Conservation (phyloP, 2,329 filamentous ascomycete species). For the Penicillium capsulatum region DNA sequence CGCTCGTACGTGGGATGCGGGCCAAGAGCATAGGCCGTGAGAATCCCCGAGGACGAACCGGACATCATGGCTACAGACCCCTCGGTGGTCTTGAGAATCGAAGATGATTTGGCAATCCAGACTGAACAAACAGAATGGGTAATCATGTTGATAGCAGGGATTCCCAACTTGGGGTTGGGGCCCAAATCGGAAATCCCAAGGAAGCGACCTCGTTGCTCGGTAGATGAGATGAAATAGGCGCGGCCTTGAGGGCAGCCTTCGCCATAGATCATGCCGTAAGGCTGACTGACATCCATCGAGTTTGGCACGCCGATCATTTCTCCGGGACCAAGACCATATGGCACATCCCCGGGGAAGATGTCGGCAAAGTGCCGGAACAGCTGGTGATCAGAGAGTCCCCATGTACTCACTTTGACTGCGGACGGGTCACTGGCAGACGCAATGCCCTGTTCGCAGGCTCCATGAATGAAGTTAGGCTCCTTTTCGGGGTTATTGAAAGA, state of each 20-base stretch:
- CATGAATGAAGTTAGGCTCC: slow-evolving; percentile 75
- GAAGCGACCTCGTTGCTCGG: slow-evolving; percentile 73
- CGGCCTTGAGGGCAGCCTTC: slow-evolving; percentile 82
- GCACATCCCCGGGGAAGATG: slow-evolving; percentile 65
- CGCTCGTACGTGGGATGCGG: slow-evolving; percentile 56
- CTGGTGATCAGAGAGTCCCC: slow-evolving; percentile 74
- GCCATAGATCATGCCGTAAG: slow-evolving; percentile 76
- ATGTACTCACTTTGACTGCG: slow-evolving; percentile 69
- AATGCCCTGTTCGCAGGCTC: slow-evolving; percentile 70
- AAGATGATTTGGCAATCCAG: slow-evolving; percentile 82
- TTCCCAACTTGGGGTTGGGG: slow-evolving; percentile 63
- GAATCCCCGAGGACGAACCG: slow-evolving; percentile 76
- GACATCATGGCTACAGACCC: slow-evolving; percentile 77
- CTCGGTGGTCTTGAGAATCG: slow-evolving; percentile 66
- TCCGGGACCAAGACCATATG: slow-evolving; percentile 74
- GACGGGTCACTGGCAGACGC: slow-evolving; percentile 78
- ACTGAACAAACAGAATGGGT: slow-evolving; percentile 71
- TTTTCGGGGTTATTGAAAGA: slow-evolving; percentile 69
- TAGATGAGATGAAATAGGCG: slow-evolving; percentile 68
- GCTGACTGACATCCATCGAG: slow-evolving; percentile 84
- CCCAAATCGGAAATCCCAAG: slow-evolving; percentile 59
- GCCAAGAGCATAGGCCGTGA: slow-evolving; percentile 77
- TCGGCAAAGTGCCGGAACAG: slow-evolving; percentile 74
- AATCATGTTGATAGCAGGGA: slow-evolving; percentile 68
- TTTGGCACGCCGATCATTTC: slow-evolving; percentile 73